These are phyloP conservation scores for Canavalia ensiformis DNA, from an alignment of 306 rosid species.

Conservation along the genomic window DNA sequence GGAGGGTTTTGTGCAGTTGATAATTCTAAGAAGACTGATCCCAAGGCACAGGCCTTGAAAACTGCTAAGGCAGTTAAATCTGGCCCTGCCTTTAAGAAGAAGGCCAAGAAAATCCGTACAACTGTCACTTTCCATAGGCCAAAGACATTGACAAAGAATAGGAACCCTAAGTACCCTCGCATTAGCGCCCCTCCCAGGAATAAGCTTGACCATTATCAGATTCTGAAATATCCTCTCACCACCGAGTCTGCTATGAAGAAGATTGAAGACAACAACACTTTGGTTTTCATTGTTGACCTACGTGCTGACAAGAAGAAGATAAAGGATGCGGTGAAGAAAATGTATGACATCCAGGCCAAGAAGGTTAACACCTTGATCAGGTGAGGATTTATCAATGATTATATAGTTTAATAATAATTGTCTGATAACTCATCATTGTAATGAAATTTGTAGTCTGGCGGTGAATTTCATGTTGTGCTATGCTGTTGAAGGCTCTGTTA, in stretches of 20 bases:
- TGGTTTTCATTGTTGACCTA: slow-evolving; percentile 86
- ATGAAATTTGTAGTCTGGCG: background rate
- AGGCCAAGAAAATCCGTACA: slow-evolving; percentile 66
- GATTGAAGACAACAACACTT: slow-evolving; percentile 87
- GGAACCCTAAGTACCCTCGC: slow-evolving; percentile 89
- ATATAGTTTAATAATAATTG: background rate
- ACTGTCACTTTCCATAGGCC: slow-evolving; percentile 73
- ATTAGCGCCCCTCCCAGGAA: slow-evolving; percentile 87
- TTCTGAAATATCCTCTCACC: slow-evolving; percentile 81
- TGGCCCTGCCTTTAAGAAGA: slow-evolving; percentile 62
- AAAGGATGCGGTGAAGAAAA: slow-evolving; percentile 83
- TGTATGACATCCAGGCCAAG: slow-evolving; percentile 91
- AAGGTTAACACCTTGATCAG: slow-evolving; percentile 92
- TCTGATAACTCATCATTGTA: background rate
- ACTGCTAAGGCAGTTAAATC: slow-evolving; percentile 71
- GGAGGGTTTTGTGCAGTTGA: slow-evolving; percentile 55
- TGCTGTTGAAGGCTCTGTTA: background rate
- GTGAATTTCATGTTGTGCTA: background rate
- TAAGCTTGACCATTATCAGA: slow-evolving; percentile 86
- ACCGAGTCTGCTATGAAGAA: slow-evolving; percentile 94
- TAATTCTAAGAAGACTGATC: slow-evolving; percentile 61
- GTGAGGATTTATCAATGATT: slow-evolving; percentile 45
- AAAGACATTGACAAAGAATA: slow-evolving; percentile 69
- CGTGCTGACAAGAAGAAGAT: slow-evolving; percentile 95
- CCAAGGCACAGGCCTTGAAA: slow-evolving; percentile 72